These are phyloP conservation scores for Quercus variabilis DNA, from an alignment of 306 rosid genomes.

Conservation along the genomic window DNA sequence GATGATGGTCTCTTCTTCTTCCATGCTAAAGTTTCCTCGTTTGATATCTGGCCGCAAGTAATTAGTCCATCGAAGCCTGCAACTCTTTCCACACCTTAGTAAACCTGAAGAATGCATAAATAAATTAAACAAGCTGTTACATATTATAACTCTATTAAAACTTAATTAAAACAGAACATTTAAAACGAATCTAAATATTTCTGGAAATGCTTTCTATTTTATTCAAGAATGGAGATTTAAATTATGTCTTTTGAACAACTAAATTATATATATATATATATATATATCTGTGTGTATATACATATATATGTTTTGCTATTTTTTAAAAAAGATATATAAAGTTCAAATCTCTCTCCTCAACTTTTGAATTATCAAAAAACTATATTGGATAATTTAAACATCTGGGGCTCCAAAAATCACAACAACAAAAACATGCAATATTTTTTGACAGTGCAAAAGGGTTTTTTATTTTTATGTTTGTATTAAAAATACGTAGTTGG, in stretches of 20 bases:
- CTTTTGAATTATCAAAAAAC: no score
- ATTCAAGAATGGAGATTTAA: not conserved
- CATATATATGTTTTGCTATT: no score
- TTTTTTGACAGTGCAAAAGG: no score
- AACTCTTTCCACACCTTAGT: slow-evolving; percentile 91
- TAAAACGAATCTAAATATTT: not conserved
- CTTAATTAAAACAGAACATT: not conserved
- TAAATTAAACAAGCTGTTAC: not conserved
- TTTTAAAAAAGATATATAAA: no score
- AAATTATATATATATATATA: not conserved
- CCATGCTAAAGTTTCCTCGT: slow-evolving; percentile 82
- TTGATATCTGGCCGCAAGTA: slow-evolving; percentile 81
- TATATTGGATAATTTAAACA: no score
- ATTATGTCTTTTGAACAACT: not conserved
- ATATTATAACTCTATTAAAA: not conserved
- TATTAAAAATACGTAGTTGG: not conserved
- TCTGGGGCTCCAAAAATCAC: no score
- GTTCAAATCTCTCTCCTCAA: no score
- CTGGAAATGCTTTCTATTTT: not conserved
- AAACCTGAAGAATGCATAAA: slow-evolving; percentile 39
- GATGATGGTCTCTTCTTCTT: slow-evolving; percentile 71
- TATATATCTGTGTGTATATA: no score
- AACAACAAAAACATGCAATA: no score
- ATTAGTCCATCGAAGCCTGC: slow-evolving; percentile 86
- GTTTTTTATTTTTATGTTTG: no score